Evolutionary conservation across 345 rosid genomes (phyloP), one percentile per base, ranked within the genome.

Genomic region (Eucalyptus regnans): DNA sequence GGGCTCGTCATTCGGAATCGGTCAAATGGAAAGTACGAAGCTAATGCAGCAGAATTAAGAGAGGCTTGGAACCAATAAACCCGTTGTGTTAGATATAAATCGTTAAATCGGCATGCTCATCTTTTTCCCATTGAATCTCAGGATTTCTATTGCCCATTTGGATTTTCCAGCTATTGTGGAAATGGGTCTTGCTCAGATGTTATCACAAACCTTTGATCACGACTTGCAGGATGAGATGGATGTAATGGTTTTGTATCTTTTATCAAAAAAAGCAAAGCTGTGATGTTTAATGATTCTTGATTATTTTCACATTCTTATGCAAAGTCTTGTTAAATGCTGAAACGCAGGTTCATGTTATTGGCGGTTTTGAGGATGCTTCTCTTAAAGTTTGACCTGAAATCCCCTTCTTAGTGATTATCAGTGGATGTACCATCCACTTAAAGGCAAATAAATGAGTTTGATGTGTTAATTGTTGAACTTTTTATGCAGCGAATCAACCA

Each of bases 61-160:
- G 52, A 27, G 44, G 23, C 48, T 50, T 54, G 37, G 12, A 64
- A 56, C 41, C 25, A 5, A 71, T 5, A 71, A 18, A 37, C 81
- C 46, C 37, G 13, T 71, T 71, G 46, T 3, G 10, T 71, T 37
- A 18, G 3, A 71, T 41, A 71, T 71, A 18, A 9, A 71, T 37
- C 13, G 25, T 22, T 71, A 71, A 71, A 37, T 71, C 46, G 62
- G 76, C 60, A 37, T 58, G 20, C 25, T 37, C 29, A 17, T 44
- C 18, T 29, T 4, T 56, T 88, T 62, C 52, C 60, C 56, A 88
- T 27, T 88, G 88, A 62, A 56, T 88, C 90, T 92, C 95, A 97
- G 99, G 94, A 96, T 95, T 50, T 96, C 98, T 66, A 90, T 96
- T 90, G 94, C 98, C n/a, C 99, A 97, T 71, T 88, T 97, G 93